Base-by-base conservation (phyloP, 2,329 filamentous ascomycete genomes). In the Xylaria sp. region DNA sequence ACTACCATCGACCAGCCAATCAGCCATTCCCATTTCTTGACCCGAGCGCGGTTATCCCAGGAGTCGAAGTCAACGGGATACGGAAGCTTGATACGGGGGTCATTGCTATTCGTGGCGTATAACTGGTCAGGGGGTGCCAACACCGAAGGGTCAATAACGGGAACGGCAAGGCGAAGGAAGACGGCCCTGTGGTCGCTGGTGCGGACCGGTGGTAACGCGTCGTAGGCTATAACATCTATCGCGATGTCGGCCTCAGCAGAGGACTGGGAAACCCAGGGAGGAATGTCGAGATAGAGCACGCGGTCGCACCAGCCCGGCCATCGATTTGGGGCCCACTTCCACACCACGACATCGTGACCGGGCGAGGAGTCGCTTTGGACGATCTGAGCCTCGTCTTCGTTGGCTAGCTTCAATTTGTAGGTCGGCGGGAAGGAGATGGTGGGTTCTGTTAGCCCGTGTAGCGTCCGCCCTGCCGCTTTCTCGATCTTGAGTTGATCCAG, bases 271-370 rank as follows among this genome's bases (percentile, higher is more conserved):
- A 84, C 77, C 86, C 87, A 90, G 25, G 80, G 79, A 23, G 87
- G 89, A 25, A 86, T 81, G 61, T 91, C 88, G 2, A 95, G 84
- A 80, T 90, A 98, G 23, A 98, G 83, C 23, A 98, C 91, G 3
- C 96, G 89, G 80, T 98, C 96, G 76, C 94, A 97, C 96, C 95
- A 98, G 76, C 91, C 91, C 0, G 96, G 94, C 86, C 93, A 97
- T 55, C 96, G 90, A 78, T 97, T 92, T 66, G 85, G 84, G 8
- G 94, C 92, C 88, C 94, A 98, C 39, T 84, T 82, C 90, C 92
- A 95, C 12, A 84, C 81, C 3, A 86, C 80, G 2, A 82, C 77
- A 44, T 82, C 78, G 15, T 15, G 31, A 51, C 34, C 69, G 28
- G 74, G 76, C n/a, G 75, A 76, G 37, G 58, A 31, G 41, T 56